Conservation (phyloP, 2,329 filamentous ascomycete genomes). For the Rutstroemia sp. region DNA sequence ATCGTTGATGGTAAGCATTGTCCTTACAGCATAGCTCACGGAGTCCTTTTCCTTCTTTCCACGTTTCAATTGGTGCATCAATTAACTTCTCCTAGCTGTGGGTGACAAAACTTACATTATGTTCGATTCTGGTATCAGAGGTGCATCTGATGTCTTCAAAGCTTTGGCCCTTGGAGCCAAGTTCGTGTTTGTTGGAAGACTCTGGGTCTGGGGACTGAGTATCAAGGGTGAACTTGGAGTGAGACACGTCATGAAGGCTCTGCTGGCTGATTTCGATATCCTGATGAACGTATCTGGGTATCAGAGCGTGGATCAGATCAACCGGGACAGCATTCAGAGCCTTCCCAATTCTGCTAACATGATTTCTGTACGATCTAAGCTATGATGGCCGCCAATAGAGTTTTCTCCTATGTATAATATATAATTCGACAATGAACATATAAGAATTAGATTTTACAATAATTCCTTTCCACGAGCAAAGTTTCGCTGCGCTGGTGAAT, state of each 20-base stretch:
- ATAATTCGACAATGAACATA: too few species aligned
- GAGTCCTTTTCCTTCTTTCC: background rate
- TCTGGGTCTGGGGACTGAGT: conserved; percentile 53
- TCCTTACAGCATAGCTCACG: too few species aligned
- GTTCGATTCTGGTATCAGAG: conserved; percentile 55
- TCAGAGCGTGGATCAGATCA: conserved; percentile 44
- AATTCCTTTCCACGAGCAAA: too few species aligned
- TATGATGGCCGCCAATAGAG: background rate
- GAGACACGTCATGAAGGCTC: conserved; percentile 52
- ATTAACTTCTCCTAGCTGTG: conserved; percentile 29
- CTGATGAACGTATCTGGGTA: conserved; percentile 52
- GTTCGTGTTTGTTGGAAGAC: conserved; percentile 54
- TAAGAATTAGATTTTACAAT: background rate
- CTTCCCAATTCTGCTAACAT: conserved; percentile 35
- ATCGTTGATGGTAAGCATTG: conserved; percentile 40
- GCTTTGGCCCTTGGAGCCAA: conserved; percentile 57
- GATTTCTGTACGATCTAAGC: conserved; percentile 30
- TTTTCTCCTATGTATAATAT: background rate
- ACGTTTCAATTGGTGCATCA: background rate
- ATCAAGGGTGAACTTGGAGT: conserved; percentile 55
- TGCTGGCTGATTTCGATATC: conserved; percentile 56
- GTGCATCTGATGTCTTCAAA: conserved; percentile 61
- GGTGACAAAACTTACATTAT: conserved; percentile 54
- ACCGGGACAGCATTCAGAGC: conserved; percentile 34
- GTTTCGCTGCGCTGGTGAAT: too few species aligned